These are phyloP conservation scores for Benincasa hispida DNA, from an alignment of 306 rosid genomes.

Conservation along the genomic window DNA sequence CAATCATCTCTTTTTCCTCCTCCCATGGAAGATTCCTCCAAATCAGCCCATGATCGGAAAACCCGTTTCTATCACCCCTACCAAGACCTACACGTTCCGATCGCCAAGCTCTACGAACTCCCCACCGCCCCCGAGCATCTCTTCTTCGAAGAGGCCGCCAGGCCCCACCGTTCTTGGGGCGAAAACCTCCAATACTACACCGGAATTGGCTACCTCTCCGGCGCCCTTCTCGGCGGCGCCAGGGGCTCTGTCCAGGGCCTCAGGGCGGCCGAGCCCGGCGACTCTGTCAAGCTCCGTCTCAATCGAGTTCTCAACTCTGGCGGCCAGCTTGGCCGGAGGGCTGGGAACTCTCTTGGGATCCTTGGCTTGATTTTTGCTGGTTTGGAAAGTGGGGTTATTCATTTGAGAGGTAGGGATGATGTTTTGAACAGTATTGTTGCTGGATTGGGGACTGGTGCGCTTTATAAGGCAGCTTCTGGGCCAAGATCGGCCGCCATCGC, in stretches of 20 bases:
- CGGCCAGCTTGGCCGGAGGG: constrained; percentile 38
- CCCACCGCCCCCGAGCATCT: constrained; percentile 57
- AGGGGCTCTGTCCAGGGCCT: constrained; percentile 37
- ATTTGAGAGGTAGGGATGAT: constrained; percentile 36
- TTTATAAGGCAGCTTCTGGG: constrained; percentile 44
- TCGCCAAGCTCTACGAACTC: constrained; percentile 49
- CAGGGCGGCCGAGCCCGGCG: constrained; percentile 40
- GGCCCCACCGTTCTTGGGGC: constrained; percentile 58
- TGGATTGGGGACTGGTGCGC: constrained; percentile 58
- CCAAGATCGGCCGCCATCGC: constrained; percentile 62
- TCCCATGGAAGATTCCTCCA: constrained; percentile 37
- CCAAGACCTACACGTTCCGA: constrained; percentile 47
- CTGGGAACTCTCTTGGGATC: constrained; percentile 46
- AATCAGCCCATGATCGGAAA: constrained; percentile 7
- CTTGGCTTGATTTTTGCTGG: constrained; percentile 47
- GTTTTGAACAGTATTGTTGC: constrained; percentile 44
- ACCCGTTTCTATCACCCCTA: constrained; percentile 49
- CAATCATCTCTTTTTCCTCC: not conserved
- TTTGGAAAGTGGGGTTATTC: constrained; percentile 31
- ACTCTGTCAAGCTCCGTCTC: constrained; percentile 40
- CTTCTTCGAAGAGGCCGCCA: constrained; percentile 39
- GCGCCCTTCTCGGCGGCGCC: constrained; percentile 37
- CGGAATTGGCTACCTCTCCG: constrained; percentile 46
- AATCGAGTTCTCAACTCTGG: constrained; percentile 58
- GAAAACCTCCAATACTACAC: constrained; percentile 59